These are phyloP conservation scores for Rhododendron kiyosumense DNA, from an alignment of 148 eudicot genomes.

Conservation along the genomic window DNA sequence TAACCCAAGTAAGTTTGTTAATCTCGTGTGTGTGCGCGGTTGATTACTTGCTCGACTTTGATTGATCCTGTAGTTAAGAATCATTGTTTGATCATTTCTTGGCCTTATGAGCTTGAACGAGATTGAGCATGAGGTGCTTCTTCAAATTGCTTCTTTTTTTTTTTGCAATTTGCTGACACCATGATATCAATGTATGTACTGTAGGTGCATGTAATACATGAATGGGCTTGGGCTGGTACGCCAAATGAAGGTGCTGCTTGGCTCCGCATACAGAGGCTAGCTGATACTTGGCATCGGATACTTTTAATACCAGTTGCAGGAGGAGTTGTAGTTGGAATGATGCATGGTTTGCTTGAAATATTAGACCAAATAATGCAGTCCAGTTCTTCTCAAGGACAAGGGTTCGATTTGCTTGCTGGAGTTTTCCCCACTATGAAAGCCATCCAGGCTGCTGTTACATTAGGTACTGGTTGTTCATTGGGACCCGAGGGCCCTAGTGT, in stretches of 20 bases:
- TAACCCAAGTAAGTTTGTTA: background rate
- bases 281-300: slow-evolving; percentile 94
- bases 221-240: slow-evolving; percentile 99
- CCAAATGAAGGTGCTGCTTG: slow-evolving; percentile 99
- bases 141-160: slow-evolving; percentile 2
- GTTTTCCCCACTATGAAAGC: slow-evolving; percentile 78
- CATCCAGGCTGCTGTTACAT: slow-evolving; percentile 85
- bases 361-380: slow-evolving; percentile 73
- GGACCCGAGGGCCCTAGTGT: slow-evolving; percentile 99
- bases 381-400: slow-evolving; percentile 56
- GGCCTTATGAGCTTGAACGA: background rate
- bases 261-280: slow-evolving; percentile 87
- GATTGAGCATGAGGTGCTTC: background rate
- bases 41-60: background rate
- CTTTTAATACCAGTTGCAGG: slow-evolving; percentile 88
- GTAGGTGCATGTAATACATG: slow-evolving; percentile 91
- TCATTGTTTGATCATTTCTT: background rate
- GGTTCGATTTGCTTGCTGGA: slow-evolving; percentile 59
- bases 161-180: slow-evolving; percentile 11
- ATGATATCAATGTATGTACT: background rate
- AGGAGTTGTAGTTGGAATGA: slow-evolving; percentile 91
- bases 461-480: slow-evolving; percentile 93
- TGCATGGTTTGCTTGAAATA: slow-evolving; percentile 91
- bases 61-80: background rate
- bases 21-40: background rate